A percentile compares a stretch with the other conserved stretches of the same genome.
These are phyloP conservation scores for Clavariopsis aquatica DNA, from an alignment of 495 filamentous ascomycete genomes.

Conservation along the genomic window DNA sequence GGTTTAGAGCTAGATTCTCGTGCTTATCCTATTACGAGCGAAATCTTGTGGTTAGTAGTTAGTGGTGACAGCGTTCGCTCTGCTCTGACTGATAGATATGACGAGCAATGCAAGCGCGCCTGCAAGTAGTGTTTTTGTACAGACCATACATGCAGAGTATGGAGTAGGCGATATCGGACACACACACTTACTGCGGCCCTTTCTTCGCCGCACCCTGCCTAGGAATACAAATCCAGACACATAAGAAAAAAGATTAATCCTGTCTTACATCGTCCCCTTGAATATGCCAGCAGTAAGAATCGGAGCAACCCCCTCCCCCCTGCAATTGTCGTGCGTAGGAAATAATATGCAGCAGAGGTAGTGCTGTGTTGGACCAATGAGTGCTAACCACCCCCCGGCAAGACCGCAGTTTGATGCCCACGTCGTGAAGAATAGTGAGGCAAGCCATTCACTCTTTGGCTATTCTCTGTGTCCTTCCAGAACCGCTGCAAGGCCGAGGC, in stretches of 20 bases:
- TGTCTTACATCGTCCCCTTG: no score
- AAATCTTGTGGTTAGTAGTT: neutral
- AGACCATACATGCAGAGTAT: neutral
- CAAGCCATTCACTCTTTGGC: constrained; percentile 13
- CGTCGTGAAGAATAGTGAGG: constrained; percentile 2
- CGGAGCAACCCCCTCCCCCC: no score
- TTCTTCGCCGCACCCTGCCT: no score
- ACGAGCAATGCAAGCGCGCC: constrained; percentile 10
- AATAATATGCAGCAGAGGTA: constrained; percentile 1
- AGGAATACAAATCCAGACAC: no score
- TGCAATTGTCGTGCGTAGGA: neutral
- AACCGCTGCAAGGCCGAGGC: constrained; percentile 8
- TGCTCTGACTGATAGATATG: constrained; percentile 17
- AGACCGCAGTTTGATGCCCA: neutral
- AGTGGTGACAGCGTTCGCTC: neutral
- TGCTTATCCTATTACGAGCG: neutral
- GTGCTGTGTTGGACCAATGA: constrained; percentile 18
- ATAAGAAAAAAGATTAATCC: no score
- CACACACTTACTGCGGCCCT: no score
- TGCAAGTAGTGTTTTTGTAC: no score
- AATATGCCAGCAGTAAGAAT: no score
- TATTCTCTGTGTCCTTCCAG: constrained; percentile 27
- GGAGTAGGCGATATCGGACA: neutral
- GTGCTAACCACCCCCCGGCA: neutral
- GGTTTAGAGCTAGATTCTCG: neutral